Evolutionary conservation across 495 filamentous ascomycete genomes (phyloP), one percentile per base, ranked within the genome.

Genomic region (Neohortaea acidophila): DNA sequence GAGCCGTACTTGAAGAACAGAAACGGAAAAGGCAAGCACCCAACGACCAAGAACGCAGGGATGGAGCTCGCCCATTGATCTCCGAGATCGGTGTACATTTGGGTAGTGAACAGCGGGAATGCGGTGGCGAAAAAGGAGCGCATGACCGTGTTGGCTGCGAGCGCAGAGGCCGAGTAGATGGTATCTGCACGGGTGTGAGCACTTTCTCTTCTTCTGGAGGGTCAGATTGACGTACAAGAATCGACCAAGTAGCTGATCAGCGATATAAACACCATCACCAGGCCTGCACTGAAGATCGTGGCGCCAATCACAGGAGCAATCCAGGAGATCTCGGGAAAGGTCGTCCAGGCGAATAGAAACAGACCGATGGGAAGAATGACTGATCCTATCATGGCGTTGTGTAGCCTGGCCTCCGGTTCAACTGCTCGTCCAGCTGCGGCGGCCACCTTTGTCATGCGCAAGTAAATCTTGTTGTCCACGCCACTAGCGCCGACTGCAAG

Each of bases 141-240:
- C 21, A 55, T 36, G 1, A 57, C 44, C 9, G 52, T 49, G 34
- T 53, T 57, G 8, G 53, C 54, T 5, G 52, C 52, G 17, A 55
- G 50, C 10, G 50, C 52, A 24, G 38, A 46, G 13, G 54, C 52
- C 22, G 54, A 52, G 29, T 57, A 45, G 21, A 55, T n/a, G 2
- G 48, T 47, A 58, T 47, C 43, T 45, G 39, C 29, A 39, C 36
- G 20, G 12, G 28, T 18, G 36, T 39, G 36, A 26, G 36, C 36
- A 29, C 29, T 18, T 28, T 21, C 36, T n/a, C n/a, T 26, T 39
- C 29, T 30, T 29, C 28, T 21, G 22, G 29, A 39, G 36, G 25
- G 28, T 39, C 36, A 13, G 29, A 39, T n/a, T n/a, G n/a, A 39
- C 25, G 22, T 39, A 39, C 36, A 39, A 14, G 36, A 39, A 25